A percentile compares a stretch with the other conserved stretches of the same genome.
Evolutionary conservation across 2,329 filamentous ascomycete species (phyloP).

Genomic region (Fusarium brevicatenulatum): DNA sequence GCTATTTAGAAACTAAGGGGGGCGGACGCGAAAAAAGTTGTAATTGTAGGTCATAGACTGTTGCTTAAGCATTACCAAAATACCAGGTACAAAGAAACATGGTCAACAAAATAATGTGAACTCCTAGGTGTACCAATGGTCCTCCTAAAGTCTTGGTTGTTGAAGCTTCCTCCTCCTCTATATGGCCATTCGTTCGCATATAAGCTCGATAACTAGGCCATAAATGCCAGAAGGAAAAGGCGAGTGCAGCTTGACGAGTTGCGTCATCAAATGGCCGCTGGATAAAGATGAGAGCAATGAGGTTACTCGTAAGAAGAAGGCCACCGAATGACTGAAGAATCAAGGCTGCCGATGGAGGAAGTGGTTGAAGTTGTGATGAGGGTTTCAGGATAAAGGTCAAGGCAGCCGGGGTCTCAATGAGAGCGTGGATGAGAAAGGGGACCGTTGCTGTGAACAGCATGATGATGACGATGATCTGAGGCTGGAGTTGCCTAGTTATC

Average conservation of each 20-base stretch:
- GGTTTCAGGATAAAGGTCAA: constrained; percentile 58
- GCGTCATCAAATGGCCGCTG: constrained; percentile 47
- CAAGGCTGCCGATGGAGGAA: constrained; percentile 53
- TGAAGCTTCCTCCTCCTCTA: constrained; percentile 7
- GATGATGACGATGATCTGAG: background rate
- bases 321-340: constrained; percentile 60
- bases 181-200: constrained; percentile 45
- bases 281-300: constrained; percentile 54
- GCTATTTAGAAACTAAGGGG: constrained; percentile 59
- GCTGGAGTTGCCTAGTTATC: background rate
- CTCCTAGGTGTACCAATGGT: constrained; percentile 56
- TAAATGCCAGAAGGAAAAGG: constrained; percentile 60
- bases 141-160: constrained; percentile 54
- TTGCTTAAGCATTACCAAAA: constrained; percentile 23
- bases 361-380: constrained; percentile 54
- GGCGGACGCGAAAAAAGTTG: constrained; percentile 10
- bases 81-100: constrained; percentile 46
- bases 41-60: constrained; percentile 21
- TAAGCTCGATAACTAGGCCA: constrained; percentile 60
- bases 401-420: constrained; percentile 56
- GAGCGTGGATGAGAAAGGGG: constrained; percentile 52
- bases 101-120: constrained; percentile 53
- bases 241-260: constrained; percentile 49
- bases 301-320: constrained; percentile 56
- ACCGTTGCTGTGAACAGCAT: constrained; percentile 25